Percentiles rank a stretch among this genome's conserved stretches.
These are phyloP conservation scores for Pichia kluyveri DNA, from an alignment of 805 yeast genomes.

Conservation along the genomic window DNA sequence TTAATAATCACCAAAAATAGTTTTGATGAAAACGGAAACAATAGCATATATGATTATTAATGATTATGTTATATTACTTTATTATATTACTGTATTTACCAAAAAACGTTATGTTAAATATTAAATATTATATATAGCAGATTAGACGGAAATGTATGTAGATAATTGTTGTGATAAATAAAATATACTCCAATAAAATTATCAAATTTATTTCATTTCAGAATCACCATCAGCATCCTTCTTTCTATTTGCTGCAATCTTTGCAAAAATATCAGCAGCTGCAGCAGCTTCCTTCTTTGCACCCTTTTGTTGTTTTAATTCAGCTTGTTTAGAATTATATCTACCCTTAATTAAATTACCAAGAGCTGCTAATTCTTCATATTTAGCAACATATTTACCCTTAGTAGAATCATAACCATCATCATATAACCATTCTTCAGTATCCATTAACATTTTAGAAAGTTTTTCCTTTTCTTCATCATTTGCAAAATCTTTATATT, in stretches of 20 bases:
- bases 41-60: too few relatives aligned
- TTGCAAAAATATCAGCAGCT: constrained; percentile 41
- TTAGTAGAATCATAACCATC: constrained; percentile 95
- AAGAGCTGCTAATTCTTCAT: constrained; percentile 89
- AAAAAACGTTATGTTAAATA: too few relatives aligned
- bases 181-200: neutral
- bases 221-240: constrained; percentile 29
- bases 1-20: too few relatives aligned
- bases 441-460: constrained; percentile 59
- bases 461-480: constrained; percentile 84
- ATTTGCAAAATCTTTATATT: constrained; percentile 78
- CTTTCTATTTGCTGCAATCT: constrained; percentile 67
- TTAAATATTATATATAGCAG: too few relatives aligned
- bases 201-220: constrained; percentile 19
- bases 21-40: too few relatives aligned
- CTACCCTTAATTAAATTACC: constrained; percentile 96
- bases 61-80: too few relatives aligned
- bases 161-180: neutral
- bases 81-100: too few relatives aligned
- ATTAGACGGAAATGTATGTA: too few relatives aligned
- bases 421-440: constrained; percentile 98
- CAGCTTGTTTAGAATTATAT: constrained; percentile 89
- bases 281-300: constrained; percentile 52
- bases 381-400: constrained; percentile 95
- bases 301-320: constrained; percentile 81